Evolutionary conservation across 1,284 basidiomycete species (phyloP), one percentile per base, ranked within the genome.

Genomic region (Coniferiporia weirii): DNA sequence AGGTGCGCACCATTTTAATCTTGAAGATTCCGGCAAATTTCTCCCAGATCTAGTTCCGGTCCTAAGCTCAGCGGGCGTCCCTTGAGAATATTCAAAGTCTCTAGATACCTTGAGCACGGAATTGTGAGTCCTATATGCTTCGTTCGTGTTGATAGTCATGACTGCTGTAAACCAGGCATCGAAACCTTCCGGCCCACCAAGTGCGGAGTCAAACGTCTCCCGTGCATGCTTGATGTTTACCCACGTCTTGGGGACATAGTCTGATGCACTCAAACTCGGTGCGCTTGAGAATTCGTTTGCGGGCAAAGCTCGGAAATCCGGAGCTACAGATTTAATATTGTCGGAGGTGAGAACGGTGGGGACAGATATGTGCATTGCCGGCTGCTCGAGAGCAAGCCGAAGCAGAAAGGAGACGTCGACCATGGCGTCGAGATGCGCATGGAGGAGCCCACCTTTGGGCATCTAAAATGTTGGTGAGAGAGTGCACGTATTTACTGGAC

Each of bases 401-500:
- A 85, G 71, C 3, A 89, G 72, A 36, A 75, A 72, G 10, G 72
- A 67, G 1, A 74, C 75, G 59, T 86, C 79, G 38, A 89, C 85
- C 1, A 81, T 87, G 12, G 84, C 81, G 65, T 88, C 87, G 8
- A 89, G 74, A 66, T 90, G 88, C 0, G 76, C 81, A 66, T 90
- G 88, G 15, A 90, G 73, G 4, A 89, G 74, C 0, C 78, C 86
- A 49, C 88, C 88, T 69, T 90, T 90, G 9, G 87, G 87, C 84
- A 90, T 88, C 86, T 87, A 54, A 15, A 34, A 12, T 54, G 32
- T 32, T 22, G 27, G 53, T 59, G 44, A 54, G 17, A 44, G 20
- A 6, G 32, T 13, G 35, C 15, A 10, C 44, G 13, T 34, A n/a
- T 19, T 5, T 3, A 6, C 48, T 27, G n/a, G 36, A 32, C 22